A percentile compares a stretch with the other conserved stretches of the same genome.
Evolutionary conservation across 129 eudicot genomes (phyloP).

Genomic region (Tagetes erecta): DNA sequence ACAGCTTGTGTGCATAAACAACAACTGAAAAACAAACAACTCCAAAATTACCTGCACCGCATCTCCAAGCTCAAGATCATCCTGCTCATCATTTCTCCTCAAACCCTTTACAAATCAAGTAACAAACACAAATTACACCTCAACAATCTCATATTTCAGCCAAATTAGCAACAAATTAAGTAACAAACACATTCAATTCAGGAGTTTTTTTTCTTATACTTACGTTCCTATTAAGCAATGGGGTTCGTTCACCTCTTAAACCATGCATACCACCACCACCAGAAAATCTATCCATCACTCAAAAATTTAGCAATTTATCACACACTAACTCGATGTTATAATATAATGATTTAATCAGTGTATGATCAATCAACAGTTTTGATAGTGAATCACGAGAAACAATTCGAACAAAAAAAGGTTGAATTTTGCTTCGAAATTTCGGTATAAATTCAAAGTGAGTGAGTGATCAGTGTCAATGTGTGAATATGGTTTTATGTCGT

Average conservation of each 20-base stretch:
- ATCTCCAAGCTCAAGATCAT: constrained; percentile 82
- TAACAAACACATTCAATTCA: background rate
- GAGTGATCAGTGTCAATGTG: too few relatives aligned
- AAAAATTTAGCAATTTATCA: background rate
- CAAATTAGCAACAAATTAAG: background rate
- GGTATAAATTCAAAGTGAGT: background rate
- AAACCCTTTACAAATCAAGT: constrained; percentile 32
- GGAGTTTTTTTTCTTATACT: constrained; percentile 16
- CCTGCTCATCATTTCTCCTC: constrained; percentile 50
- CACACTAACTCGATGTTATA: constrained; percentile 14
- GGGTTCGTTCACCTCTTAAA: constrained; percentile 49
- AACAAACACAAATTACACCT: background rate
- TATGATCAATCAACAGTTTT: constrained; percentile 9
- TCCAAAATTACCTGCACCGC: constrained; percentile 59
- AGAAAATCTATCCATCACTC: constrained; percentile 28
- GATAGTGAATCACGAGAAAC: constrained; percentile 16
- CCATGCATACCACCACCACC: constrained; percentile 44
- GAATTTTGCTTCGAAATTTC: background rate
- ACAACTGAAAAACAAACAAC: constrained; percentile 1
- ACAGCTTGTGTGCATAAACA: constrained; percentile 5
- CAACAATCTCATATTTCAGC: constrained; percentile 14
- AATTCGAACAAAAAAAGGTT: background rate
- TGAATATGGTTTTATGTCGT: too few relatives aligned
- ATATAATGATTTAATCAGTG: constrained; percentile 2
- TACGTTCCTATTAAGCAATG: constrained; percentile 54